Evolutionary conservation across 1,284 basidiomycete species (phyloP).

Genomic region (Rhizopogon parksii): DNA sequence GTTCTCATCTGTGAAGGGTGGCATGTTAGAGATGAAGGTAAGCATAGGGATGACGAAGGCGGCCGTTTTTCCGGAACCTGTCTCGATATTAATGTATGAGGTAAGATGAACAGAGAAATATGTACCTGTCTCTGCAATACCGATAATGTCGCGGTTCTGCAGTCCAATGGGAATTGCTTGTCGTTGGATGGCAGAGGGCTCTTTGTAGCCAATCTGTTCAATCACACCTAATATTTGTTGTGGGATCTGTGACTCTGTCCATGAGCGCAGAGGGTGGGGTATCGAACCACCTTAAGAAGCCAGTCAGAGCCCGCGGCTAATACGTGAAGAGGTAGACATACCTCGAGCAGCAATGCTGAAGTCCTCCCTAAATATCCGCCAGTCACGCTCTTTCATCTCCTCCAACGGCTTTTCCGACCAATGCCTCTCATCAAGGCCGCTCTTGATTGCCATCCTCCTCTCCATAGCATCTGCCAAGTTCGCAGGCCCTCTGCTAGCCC

Average conservation of each 20-base stretch:
- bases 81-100: constrained; percentile 7
- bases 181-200: constrained; percentile 93
- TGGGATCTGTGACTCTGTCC: constrained; percentile 87
- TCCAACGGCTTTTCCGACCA: constrained; percentile 93
- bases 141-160: constrained; percentile 94
- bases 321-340: constrained; percentile 25
- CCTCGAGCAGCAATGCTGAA: constrained; percentile 92
- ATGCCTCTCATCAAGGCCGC: constrained; percentile 85
- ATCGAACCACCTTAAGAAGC: constrained; percentile 74
- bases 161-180: constrained; percentile 98
- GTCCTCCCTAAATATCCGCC: constrained; percentile 98
- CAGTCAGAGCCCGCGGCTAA: background rate
- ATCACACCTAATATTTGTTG: constrained; percentile 75
- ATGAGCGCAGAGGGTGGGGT: constrained; percentile 86
- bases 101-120: constrained; percentile 8
- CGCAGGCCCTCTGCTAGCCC: constrained; percentile 23
- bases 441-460: constrained; percentile 73
- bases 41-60: constrained; percentile 99
- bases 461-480: constrained; percentile 77
- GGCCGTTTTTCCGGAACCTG: constrained; percentile 98
- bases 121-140: constrained; percentile 93
- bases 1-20: constrained; percentile 84
- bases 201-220: constrained; percentile 90
- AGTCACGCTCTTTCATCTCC: constrained; percentile 97
- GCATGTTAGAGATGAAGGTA: constrained; percentile 83